A percentile compares a stretch with the other conserved stretches of the same genome.
These are phyloP conservation scores for Claviceps arundinis DNA, from an alignment of 2,329 filamentous ascomycete species.

Conservation along the genomic window DNA sequence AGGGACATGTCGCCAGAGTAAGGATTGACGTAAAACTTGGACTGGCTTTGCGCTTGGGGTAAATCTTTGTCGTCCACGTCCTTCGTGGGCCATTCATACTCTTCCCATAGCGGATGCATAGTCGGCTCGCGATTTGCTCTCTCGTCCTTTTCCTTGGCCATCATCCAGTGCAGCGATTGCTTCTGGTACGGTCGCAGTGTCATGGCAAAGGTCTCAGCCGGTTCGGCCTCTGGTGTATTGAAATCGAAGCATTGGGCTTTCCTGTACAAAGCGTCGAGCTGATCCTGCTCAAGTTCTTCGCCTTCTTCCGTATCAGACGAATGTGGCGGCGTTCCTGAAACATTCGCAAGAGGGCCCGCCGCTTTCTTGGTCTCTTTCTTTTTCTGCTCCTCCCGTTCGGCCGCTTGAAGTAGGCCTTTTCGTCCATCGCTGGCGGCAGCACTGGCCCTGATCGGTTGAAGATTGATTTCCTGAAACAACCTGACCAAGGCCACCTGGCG, in stretches of 20 bases:
- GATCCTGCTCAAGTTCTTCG: constrained; percentile 84
- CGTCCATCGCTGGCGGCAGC: constrained; percentile 67
- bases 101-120: constrained; percentile 97
- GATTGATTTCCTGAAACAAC: constrained; percentile 76
- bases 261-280: constrained; percentile 84
- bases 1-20: constrained; percentile 91
- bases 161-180: constrained; percentile 93
- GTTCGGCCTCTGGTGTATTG: constrained; percentile 73
- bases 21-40: constrained; percentile 86
- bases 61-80: constrained; percentile 75
- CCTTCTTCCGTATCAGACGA: constrained; percentile 68
- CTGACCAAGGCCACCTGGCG: constrained; percentile 81
- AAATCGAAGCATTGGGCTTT: constrained; percentile 98
- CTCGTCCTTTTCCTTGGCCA: constrained; percentile 77
- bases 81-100: constrained; percentile 78
- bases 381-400: constrained; percentile 72
- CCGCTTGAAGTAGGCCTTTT: constrained; percentile 75
- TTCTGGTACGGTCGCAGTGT: constrained; percentile 84
- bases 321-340: constrained; percentile 35
- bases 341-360: constrained; percentile 12
- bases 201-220: constrained; percentile 70
- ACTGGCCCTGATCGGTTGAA: constrained; percentile 64
- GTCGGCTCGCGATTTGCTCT: constrained; percentile 58
- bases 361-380: constrained; percentile 37
- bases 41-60: constrained; percentile 48